Evolutionary conservation across 805 yeast species (phyloP).

Genomic region (Wickerhamiella spandovensis): DNA sequence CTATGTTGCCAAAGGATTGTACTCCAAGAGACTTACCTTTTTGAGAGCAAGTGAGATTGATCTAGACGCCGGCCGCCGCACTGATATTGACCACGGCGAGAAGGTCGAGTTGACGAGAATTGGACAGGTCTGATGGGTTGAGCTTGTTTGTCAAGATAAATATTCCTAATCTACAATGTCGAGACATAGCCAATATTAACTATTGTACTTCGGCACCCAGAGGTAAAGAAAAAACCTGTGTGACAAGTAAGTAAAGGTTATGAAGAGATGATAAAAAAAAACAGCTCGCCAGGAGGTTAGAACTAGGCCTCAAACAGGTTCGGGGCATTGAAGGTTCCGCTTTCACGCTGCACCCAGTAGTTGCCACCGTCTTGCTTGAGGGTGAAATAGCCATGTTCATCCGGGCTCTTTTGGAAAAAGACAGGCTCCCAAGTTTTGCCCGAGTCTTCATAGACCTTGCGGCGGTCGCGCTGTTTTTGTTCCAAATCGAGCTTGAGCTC

Average conservation of each 20-base stretch:
- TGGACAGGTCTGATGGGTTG: neutral
- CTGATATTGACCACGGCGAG: constrained; percentile 10
- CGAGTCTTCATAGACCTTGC: constrained; percentile 41
- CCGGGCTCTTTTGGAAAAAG: constrained; percentile 43
- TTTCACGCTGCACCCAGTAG: constrained; percentile 70
- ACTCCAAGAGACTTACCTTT: constrained; percentile 29
- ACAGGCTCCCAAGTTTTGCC: constrained; percentile 39
- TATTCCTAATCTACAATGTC: no score
- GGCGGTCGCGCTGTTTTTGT: constrained; percentile 63
- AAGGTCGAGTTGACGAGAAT: neutral
- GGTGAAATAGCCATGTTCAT: constrained; percentile 19
- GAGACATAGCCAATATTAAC: neutral
- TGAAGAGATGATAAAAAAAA: no score
- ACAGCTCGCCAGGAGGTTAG: no score
- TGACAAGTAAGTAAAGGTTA: no score
- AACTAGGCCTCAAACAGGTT: neutral
- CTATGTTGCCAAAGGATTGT: constrained; percentile 27
- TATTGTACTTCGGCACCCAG: neutral
- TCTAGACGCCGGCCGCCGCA: constrained; percentile 23
- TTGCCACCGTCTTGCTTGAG: constrained; percentile 37
- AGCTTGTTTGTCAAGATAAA: no score
- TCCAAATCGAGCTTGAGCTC: constrained; percentile 53
- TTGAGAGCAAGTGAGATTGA: constrained; percentile 29
- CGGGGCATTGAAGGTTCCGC: constrained; percentile 15
- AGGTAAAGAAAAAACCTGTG: no score